A percentile compares a stretch with the other conserved stretches of the same genome.
phyloP scores from a whole-genome alignment of 2,329 filamentous ascomycete species.

The Tolypocladium cylindrosporum region DNA sequence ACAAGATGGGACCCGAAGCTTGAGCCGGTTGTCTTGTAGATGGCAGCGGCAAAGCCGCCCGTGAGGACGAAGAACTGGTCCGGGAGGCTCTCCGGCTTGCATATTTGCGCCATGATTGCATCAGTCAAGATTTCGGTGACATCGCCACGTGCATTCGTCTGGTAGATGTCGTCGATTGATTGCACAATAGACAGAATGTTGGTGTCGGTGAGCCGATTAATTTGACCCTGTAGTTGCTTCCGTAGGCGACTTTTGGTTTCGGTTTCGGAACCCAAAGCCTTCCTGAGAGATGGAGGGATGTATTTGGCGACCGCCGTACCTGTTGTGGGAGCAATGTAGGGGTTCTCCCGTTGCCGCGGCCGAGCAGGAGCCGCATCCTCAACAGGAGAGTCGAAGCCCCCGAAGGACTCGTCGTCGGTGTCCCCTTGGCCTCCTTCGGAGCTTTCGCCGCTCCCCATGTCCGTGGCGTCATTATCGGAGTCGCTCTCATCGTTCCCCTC shows the following conservation, averaged over 20 bases:
- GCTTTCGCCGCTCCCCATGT: not conserved
- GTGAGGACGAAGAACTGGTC: constrained; percentile 88
- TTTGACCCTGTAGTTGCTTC: constrained; percentile 73
- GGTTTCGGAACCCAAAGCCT: constrained; percentile 48
- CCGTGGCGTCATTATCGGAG: not conserved
- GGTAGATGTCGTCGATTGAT: constrained; percentile 76
- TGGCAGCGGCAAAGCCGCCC: constrained; percentile 77
- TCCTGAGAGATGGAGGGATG: constrained; percentile 75
- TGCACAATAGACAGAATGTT: constrained; percentile 77
- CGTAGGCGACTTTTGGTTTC: constrained; percentile 61
- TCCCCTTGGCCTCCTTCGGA: not conserved
- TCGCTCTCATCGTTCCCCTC: constrained; percentile 17
- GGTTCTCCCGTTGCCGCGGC: constrained; percentile 63
- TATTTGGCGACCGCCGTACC: constrained; percentile 57
- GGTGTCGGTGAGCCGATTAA: constrained; percentile 88
- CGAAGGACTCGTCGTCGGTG: constrained; percentile 24
- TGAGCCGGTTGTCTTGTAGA: constrained; percentile 79
- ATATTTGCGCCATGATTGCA: constrained; percentile 67
- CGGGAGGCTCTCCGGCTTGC: constrained; percentile 65
- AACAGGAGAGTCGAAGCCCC: constrained; percentile 26
- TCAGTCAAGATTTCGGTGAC: constrained; percentile 75
- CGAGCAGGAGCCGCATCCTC: constrained; percentile 20
- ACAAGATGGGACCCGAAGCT: constrained; percentile 86
- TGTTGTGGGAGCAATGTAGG: constrained; percentile 66
- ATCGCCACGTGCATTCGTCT: constrained; percentile 73